Conservation (phyloP, 805 yeast genomes). For the Ogataea pignaliae region DNA sequence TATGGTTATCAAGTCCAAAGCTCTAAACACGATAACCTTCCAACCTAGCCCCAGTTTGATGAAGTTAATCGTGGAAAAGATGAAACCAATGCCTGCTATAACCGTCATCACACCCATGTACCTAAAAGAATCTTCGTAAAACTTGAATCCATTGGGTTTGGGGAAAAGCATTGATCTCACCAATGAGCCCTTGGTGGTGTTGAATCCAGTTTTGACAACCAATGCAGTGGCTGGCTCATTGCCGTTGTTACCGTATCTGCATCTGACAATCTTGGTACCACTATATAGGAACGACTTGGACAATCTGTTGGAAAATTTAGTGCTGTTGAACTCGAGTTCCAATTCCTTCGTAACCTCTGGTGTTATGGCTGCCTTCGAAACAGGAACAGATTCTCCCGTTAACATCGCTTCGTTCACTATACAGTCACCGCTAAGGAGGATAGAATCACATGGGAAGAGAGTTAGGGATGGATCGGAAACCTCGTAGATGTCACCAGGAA, state of each 20-base stretch:
- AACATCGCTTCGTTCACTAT: slow-evolving; percentile 97
- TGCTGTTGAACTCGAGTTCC: slow-evolving; percentile 48
- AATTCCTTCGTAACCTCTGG: slow-evolving; percentile 56
- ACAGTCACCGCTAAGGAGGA: slow-evolving; percentile 86
- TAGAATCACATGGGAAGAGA: slow-evolving; percentile 82
- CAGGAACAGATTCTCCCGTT: slow-evolving; percentile 98
- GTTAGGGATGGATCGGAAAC: slow-evolving; percentile 77
- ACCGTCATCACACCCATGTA: slow-evolving; percentile 92
- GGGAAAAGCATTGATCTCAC: slow-evolving; percentile 96
- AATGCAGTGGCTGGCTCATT: slow-evolving; percentile 82
- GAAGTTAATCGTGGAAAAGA: slow-evolving; percentile 78
- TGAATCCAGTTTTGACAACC: slow-evolving; percentile 86
- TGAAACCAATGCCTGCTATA: slow-evolving; percentile 81
- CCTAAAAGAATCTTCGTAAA: slow-evolving; percentile 90
- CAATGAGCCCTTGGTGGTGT: slow-evolving; percentile 92
- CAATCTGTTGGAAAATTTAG: slow-evolving; percentile 57
- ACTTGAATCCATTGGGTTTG: slow-evolving; percentile 87
- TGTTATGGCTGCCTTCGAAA: slow-evolving; percentile 68
- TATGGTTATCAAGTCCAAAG: slow-evolving; percentile 89
- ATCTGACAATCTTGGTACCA: slow-evolving; percentile 87
- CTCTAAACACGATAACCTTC: slow-evolving; percentile 73
- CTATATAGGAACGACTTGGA: slow-evolving; percentile 75
- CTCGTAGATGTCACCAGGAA: slow-evolving; percentile 95
- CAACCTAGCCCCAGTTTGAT: slow-evolving; percentile 68
- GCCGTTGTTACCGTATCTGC: slow-evolving; percentile 52